phyloP scores from a whole-genome alignment of 345 rosid genomes.

The Nasturtium officinale region DNA sequence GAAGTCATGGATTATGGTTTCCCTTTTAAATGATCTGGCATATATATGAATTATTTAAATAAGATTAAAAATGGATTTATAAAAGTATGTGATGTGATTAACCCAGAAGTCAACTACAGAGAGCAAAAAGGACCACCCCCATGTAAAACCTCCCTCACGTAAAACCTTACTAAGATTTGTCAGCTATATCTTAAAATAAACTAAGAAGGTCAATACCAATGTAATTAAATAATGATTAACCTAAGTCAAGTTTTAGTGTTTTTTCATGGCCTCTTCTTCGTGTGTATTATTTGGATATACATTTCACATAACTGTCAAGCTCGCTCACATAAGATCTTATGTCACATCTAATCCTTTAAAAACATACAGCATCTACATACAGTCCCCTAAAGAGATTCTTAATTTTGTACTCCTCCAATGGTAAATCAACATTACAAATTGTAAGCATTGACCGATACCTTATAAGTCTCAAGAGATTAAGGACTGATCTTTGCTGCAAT shows the following conservation, averaged over 20 bases:
- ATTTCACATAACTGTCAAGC: slow-evolving; percentile 13
- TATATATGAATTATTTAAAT: slow-evolving; percentile 7
- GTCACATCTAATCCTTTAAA: slow-evolving; percentile 12
- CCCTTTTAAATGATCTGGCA: background rate
- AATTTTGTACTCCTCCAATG: no score
- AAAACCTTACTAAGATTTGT: slow-evolving; percentile 23
- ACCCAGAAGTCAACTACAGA: slow-evolving; percentile 56
- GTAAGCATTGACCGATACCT: no score
- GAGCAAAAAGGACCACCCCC: slow-evolving; percentile 52
- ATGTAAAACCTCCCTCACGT: slow-evolving; percentile 58
- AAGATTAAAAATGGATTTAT: background rate
- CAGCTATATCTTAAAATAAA: slow-evolving; percentile 26
- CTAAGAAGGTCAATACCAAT: slow-evolving; percentile 26
- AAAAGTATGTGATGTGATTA: slow-evolving; percentile 12
- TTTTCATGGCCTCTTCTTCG: slow-evolving; percentile 14
- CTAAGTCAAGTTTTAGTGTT: slow-evolving; percentile 37
- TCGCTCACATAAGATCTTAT: slow-evolving; percentile 18
- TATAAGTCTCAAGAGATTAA: no score
- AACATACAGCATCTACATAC: background rate
- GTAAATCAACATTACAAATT: no score
- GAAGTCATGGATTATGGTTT: slow-evolving; percentile 22
- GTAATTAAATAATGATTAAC: background rate
- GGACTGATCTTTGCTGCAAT: no score
- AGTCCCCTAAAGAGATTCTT: background rate
- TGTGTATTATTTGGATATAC: slow-evolving; percentile 1